phyloP scores from a whole-genome alignment of 306 rosid genomes.

The Inga laurina region DNA sequence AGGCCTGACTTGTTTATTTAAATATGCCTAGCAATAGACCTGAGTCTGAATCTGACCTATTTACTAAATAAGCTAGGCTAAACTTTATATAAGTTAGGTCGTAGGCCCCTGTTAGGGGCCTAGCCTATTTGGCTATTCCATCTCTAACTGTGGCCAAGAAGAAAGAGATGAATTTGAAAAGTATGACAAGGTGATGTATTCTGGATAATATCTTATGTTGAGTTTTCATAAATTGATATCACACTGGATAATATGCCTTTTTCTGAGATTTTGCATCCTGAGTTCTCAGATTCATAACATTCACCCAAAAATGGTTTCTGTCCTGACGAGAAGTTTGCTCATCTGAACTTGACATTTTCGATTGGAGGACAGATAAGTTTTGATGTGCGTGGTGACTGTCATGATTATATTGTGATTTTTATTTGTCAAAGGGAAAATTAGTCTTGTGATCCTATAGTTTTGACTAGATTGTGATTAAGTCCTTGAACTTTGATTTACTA shows the following conservation, averaged over 20 bases:
- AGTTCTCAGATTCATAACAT: slow-evolving; percentile 75
- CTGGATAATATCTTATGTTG: background rate
- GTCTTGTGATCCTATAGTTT: too few species aligned
- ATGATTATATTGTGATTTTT: slow-evolving; percentile 17
- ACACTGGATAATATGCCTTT: slow-evolving; percentile 5
- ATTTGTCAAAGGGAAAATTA: background rate
- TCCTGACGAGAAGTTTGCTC: slow-evolving; percentile 90
- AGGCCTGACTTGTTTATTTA: too few species aligned
- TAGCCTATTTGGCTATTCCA: too few species aligned
- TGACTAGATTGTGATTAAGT: too few species aligned
- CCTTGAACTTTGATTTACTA: too few species aligned
- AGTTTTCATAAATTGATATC: background rate
- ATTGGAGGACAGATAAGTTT: slow-evolving; percentile 99
- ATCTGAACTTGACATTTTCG: slow-evolving; percentile 87
- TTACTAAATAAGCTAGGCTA: too few species aligned
- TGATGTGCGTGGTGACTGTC: slow-evolving; percentile 67
- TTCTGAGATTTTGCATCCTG: slow-evolving; percentile 21
- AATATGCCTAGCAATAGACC: too few species aligned
- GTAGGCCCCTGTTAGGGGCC: too few species aligned
- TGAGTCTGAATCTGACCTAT: too few species aligned
- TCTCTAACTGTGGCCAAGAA: slow-evolving; percentile 68
- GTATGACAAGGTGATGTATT: slow-evolving; percentile 74
- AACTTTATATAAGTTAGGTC: too few species aligned
- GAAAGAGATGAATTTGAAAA: slow-evolving; percentile 95
- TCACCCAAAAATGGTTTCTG: slow-evolving; percentile 82